Percentiles rank a stretch among this genome's conserved stretches.
Conservation (phyloP, 768 basidiomycete genomes). For the Hypholoma fasciculare region DNA sequence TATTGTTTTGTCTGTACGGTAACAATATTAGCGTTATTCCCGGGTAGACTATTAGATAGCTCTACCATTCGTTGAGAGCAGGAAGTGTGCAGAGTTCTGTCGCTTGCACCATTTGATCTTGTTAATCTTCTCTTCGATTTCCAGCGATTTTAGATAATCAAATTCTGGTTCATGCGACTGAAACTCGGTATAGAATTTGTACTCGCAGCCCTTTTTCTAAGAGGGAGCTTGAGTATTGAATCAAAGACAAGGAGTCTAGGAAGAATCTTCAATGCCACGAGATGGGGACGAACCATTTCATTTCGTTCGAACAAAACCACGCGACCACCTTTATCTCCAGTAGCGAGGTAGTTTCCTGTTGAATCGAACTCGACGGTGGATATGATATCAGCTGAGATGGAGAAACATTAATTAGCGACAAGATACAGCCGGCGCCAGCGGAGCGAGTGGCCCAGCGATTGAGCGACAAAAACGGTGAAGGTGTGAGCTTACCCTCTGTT, state of each 20-base stretch:
- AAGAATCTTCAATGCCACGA: slow-evolving; percentile 14
- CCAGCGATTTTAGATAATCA: slow-evolving; percentile 98
- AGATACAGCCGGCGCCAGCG: slow-evolving; percentile 12
- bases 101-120: slow-evolving; percentile 99
- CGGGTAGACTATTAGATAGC: slow-evolving; percentile 21
- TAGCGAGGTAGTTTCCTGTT: slow-evolving; percentile 98
- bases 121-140: slow-evolving; percentile 99
- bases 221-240: background rate
- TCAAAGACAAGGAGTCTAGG: slow-evolving; percentile 2
- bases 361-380: slow-evolving; percentile 99
- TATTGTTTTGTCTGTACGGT: slow-evolving; percentile 90
- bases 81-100: slow-evolving; percentile 96
- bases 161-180: slow-evolving; percentile 99
- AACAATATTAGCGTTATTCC: slow-evolving; percentile 7
- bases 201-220: slow-evolving; percentile 99
- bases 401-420: slow-evolving; percentile 22
- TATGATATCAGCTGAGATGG: slow-evolving; percentile 92
- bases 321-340: slow-evolving; percentile 98
- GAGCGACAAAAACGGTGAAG: background rate
- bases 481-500: slow-evolving; percentile 78
- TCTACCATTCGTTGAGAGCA: slow-evolving; percentile 93
- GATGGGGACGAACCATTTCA: slow-evolving; percentile 68
- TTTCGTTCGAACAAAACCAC: slow-evolving; percentile 99
- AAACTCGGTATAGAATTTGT: slow-evolving; percentile 99
- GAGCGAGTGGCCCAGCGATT: background rate